phyloP scores from a whole-genome alignment of 1,139 yeast genomes.

The Hansenula sp. region DNA sequence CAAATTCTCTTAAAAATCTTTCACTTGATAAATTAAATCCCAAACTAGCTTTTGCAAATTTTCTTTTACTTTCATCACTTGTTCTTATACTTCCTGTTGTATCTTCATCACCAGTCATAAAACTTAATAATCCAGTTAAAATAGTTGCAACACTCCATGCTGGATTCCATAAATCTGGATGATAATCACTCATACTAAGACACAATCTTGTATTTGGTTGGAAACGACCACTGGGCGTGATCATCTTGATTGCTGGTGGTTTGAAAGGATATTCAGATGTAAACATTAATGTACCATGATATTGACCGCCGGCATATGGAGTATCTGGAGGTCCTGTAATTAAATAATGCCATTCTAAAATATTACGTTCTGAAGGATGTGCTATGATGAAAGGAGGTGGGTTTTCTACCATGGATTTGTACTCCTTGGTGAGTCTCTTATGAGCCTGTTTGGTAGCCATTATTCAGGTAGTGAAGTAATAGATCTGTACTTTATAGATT shows the following conservation, averaged over 20 bases:
- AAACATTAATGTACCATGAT: constrained; percentile 80
- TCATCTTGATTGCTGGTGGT: constrained; percentile 89
- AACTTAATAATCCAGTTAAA: constrained; percentile 76
- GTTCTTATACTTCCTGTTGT: constrained; percentile 60
- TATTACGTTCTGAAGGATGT: constrained; percentile 78
- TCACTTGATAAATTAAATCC: constrained; percentile 55
- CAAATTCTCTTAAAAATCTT: constrained; percentile 60
- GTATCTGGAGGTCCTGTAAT: constrained; percentile 78
- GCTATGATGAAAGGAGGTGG: constrained; percentile 84
- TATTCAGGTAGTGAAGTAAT: no score
- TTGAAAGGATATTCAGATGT: constrained; percentile 88
- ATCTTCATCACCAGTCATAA: constrained; percentile 65
- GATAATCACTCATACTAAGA: constrained; percentile 86
- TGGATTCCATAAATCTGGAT: constrained; percentile 93
- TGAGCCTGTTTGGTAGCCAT: constrained; percentile 53
- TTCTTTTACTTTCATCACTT: constrained; percentile 39
- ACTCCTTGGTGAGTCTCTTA: constrained; percentile 65
- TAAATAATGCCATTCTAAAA: constrained; percentile 51
- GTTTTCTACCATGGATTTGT: constrained; percentile 62
- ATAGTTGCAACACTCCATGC: constrained; percentile 92
- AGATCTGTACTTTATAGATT: no score
- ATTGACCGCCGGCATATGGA: constrained; percentile 83
- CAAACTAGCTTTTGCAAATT: constrained; percentile 49
- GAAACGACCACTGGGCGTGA: constrained; percentile 82
- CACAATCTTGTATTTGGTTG: constrained; percentile 77